Percentiles rank a stretch among this genome's conserved stretches.
Evolutionary conservation across 148 eudicot genomes (phyloP).

Genomic region (Polygonum aviculare): DNA sequence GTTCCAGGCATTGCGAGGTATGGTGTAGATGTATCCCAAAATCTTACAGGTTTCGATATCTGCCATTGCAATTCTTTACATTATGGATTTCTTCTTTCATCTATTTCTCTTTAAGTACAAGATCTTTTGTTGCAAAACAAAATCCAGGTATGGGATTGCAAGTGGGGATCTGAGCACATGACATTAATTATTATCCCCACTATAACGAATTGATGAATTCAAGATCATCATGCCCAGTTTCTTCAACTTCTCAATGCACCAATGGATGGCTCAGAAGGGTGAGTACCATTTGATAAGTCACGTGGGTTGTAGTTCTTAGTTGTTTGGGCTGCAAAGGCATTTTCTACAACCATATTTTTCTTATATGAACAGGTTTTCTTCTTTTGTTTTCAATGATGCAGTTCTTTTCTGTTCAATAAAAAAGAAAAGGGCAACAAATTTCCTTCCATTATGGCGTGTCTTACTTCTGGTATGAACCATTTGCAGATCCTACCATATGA

Average conservation of each 20-base stretch:
- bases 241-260: conserved; percentile 94
- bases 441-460: conserved; percentile 2
- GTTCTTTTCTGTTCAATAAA: neutral
- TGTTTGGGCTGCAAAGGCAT: conserved; percentile 82
- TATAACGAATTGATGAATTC: conserved; percentile 20
- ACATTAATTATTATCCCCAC: too few relatives aligned
- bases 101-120: neutral
- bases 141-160: conserved; percentile 66
- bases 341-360: conserved; percentile 79
- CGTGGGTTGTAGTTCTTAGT: conserved; percentile 19
- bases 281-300: conserved; percentile 14
- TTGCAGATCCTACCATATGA: conserved; percentile 90
- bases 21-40: conserved; percentile 93
- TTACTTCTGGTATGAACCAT: conserved; percentile 10
- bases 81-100: neutral
- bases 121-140: conserved; percentile 43
- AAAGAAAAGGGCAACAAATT: neutral
- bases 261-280: conserved; percentile 95
- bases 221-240: conserved; percentile 89
- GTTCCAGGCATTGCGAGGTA: conserved; percentile 86
- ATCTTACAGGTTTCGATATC: conserved; percentile 66
- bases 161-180: too few relatives aligned
- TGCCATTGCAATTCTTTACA: neutral
- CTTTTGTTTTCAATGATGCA: neutral
- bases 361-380: conserved; percentile 86